These are phyloP conservation scores for Phytophthora macrochlamydospora DNA, from an alignment of 352 stramenopile genomes.

Conservation along the genomic window DNA sequence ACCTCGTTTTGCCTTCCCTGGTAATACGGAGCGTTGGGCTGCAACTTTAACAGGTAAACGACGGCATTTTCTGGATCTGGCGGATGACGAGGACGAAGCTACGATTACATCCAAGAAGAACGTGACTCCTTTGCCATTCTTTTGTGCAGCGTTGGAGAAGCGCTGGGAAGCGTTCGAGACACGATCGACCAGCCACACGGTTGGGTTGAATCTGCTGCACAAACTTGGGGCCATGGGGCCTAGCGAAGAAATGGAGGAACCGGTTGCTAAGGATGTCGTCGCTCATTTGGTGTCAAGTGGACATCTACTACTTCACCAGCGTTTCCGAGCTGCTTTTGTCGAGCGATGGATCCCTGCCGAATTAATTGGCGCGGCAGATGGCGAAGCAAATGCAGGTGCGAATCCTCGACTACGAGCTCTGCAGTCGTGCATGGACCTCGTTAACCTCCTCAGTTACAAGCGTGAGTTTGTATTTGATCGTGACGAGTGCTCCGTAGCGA, in stretches of 20 bases:
- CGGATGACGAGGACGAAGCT: conserved; percentile 20
- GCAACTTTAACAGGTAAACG: conserved; percentile 9
- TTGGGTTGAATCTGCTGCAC: conserved; percentile 53
- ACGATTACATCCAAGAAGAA: conserved; percentile 28
- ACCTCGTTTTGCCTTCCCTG: conserved; percentile 55
- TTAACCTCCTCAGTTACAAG: conserved; percentile 89
- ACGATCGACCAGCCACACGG: conserved; percentile 57
- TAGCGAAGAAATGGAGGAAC: conserved; percentile 59
- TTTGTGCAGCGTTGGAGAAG: conserved; percentile 52
- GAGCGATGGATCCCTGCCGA: conserved; percentile 63
- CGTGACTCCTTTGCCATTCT: conserved; percentile 42
- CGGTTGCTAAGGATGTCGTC: conserved; percentile 55
- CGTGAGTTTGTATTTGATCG: conserved; percentile 82
- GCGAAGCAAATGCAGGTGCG: conserved; percentile 49
- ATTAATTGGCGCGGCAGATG: conserved; percentile 49
- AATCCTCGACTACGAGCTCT: conserved; percentile 54
- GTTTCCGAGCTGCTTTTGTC: conserved; percentile 80
- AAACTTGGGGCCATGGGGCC: conserved; percentile 45
- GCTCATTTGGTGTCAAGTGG: conserved; percentile 60
- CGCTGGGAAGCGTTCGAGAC: conserved; percentile 58
- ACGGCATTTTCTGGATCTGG: conserved; percentile 31
- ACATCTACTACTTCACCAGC: conserved; percentile 67
- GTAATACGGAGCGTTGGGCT: conserved; percentile 33
- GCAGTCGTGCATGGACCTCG: conserved; percentile 83
- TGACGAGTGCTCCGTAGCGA: conserved; percentile 72